phyloP scores from a whole-genome alignment of 805 yeast genomes.

The Hagleromyces aurorensis region DNA sequence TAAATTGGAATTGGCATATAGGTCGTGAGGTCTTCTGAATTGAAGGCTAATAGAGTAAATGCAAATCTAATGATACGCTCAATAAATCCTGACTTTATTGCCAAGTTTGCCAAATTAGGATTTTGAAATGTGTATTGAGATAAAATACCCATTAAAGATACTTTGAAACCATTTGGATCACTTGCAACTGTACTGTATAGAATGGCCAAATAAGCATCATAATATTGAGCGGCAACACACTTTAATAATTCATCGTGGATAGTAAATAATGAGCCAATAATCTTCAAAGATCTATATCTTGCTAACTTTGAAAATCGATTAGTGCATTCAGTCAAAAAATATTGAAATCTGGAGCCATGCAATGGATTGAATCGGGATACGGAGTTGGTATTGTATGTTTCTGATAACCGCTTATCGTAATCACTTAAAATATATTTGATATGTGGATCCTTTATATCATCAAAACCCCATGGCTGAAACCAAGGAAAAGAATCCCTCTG shows the following conservation, averaged over 20 bases:
- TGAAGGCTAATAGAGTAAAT: slow-evolving; percentile 25
- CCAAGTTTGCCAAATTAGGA: slow-evolving; percentile 24
- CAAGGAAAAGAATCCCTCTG: slow-evolving; percentile 19
- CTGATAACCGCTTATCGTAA: slow-evolving; percentile 19
- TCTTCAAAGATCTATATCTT: slow-evolving; percentile 15
- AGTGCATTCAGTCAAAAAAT: slow-evolving; percentile 26
- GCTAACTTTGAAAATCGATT: slow-evolving; percentile 15
- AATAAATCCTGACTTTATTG: slow-evolving; percentile 22
- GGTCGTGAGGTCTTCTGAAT: slow-evolving; percentile 19
- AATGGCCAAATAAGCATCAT: slow-evolving; percentile 66
- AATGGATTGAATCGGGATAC: slow-evolving; percentile 21
- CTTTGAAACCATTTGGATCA: slow-evolving; percentile 17
- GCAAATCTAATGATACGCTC: slow-evolving; percentile 25
- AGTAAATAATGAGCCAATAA: slow-evolving; percentile 19
- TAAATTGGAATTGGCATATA: slow-evolving; percentile 21
- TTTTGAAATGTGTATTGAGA: slow-evolving; percentile 29
- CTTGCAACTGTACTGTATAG: slow-evolving; percentile 24
- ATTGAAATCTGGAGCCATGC: slow-evolving; percentile 37
- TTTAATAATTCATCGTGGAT: slow-evolving; percentile 43
- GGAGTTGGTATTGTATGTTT: slow-evolving; percentile 10
- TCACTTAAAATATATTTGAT: slow-evolving; percentile 12
- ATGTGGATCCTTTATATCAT: slow-evolving; percentile 9
- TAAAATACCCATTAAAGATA: slow-evolving; percentile 21
- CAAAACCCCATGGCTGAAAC: slow-evolving; percentile 25
- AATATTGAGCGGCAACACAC: slow-evolving; percentile 54